Base-by-base conservation (phyloP, 352 stramenopile genomes). In the Phytophthora nicotianae region DNA sequence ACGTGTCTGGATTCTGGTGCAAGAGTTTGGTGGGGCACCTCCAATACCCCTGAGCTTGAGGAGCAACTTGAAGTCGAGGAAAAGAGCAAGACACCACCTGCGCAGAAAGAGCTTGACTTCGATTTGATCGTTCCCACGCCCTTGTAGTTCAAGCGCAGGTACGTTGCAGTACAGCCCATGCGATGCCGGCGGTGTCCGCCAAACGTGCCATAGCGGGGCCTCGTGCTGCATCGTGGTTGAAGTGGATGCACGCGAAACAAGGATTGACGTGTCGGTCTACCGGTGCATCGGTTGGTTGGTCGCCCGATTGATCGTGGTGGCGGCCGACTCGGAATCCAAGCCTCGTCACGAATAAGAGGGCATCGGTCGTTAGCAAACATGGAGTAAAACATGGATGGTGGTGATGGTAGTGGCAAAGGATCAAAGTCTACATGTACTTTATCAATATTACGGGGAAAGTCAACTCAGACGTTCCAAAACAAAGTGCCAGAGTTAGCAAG, bases 41-140 rank as follows among this genome's bases (percentile, higher is more conserved):
- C 58, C 58, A 66, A 55, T 58, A 54, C 29, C 13, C 21, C 19
- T 29, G 17, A 62, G 45, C 50, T 61, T 50, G 50, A 52, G 43
- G 58, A 40, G 53, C 58, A 68, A 62, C 63, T 72, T 72, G 58
- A 72, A 72, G 50, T 71, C 57, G 50, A 65, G 55, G 55, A 61
- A 65, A 61, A 70, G 62, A 70, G 62, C 62, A 61, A 56, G 62
- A 70, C 49, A 57, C 40, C 59, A 70, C 49, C 54, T 64, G 47
- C 46, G 24, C 53, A 69, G 47, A 65, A 61, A 62, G 58, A 72
- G 63, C 58, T 59, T 68, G 41, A 29, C 37, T 53, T 64, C 37
- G 45, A 67, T 67, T 72, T 62, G 57, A 57, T 40, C 33, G 56
- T 47, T 51, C 45, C 41, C 52, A 68, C 53, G 40, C 48, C 54